Conservation (phyloP, 768 basidiomycete genomes). For the Kwoniella sp. region DNA sequence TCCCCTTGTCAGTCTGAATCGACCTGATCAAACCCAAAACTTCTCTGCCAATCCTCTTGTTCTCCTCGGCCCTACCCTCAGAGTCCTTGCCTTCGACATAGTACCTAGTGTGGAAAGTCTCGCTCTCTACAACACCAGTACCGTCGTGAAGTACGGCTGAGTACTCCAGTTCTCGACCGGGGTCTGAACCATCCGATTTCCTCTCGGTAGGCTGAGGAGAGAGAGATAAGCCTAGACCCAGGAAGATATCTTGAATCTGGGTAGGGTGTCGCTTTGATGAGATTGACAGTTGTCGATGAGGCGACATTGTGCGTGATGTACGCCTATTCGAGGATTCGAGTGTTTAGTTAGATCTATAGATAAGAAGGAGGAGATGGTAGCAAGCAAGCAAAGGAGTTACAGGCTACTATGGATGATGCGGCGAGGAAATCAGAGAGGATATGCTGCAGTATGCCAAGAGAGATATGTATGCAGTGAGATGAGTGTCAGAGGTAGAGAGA, state of each 20-base stretch:
- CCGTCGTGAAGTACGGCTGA: conserved; percentile 46
- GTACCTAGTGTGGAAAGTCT: conserved; percentile 31
- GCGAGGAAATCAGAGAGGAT: too few relatives aligned
- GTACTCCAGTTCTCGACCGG: conserved; percentile 37
- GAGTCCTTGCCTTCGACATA: conserved; percentile 10
- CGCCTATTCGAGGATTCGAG: conserved; percentile 1
- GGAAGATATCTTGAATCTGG: conserved; percentile 42
- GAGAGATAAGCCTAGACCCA: conserved; percentile 40
- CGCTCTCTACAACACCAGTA: conserved; percentile 42
- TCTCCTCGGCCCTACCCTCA: conserved; percentile 22
- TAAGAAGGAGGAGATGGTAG: not conserved
- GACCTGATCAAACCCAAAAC: conserved; percentile 26
- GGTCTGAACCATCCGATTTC: not conserved
- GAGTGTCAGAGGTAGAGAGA: too few relatives aligned
- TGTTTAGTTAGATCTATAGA: conserved; percentile 1
- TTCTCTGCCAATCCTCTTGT: conserved; percentile 23
- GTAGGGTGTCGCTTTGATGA: conserved; percentile 28
- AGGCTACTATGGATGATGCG: too few relatives aligned
- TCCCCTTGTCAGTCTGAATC: conserved; percentile 34
- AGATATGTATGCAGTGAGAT: too few relatives aligned
- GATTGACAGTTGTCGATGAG: conserved; percentile 31
- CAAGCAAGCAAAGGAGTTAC: too few relatives aligned
- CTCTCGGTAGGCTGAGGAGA: conserved; percentile 4
- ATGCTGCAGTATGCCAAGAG: too few relatives aligned
- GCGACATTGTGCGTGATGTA: conserved; percentile 21